A percentile compares a stretch with the other conserved stretches of the same genome.
These are phyloP conservation scores for maize (Zea mays) DNA, from an alignment of 176 grass and related monocot genomes.

Conservation along the genomic window Zm-B73-REFERENCE-NAM-5.0 NC_050097.1:173206001-173206500, in stretches of 20 bases:
- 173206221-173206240: not conserved
- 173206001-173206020: not conserved
- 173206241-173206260: not conserved
- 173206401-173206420: not conserved
- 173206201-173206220: not conserved
- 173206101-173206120: not conserved
- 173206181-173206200: not conserved
- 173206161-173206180: not conserved
- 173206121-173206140: not conserved
- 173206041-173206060: not conserved
- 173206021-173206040: not conserved
- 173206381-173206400: not conserved
- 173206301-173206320: not conserved
- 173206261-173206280: not conserved
- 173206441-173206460: not conserved
- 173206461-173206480: not conserved
- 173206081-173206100: conserved; percentile 10
- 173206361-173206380: not conserved
- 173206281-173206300: not conserved
- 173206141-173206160: not conserved
- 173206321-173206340: not conserved
- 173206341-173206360: not conserved
- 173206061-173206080: not conserved
- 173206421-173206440: not conserved
- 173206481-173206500: too few relatives aligned